phyloP scores from a whole-genome alignment of 2,329 filamentous ascomycete species.

The Fusarium sp. region DNA sequence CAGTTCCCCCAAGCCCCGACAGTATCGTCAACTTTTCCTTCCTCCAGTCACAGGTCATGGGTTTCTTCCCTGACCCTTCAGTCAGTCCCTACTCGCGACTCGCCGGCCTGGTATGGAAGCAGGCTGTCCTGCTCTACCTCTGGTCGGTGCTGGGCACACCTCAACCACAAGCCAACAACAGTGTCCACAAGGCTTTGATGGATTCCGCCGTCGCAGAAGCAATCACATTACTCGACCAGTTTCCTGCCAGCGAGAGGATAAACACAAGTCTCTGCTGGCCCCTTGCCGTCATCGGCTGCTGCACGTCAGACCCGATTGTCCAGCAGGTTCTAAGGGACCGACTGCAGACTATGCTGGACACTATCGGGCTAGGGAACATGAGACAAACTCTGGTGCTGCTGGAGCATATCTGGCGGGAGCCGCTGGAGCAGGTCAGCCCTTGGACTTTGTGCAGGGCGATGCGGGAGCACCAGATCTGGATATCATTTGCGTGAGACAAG shows the following conservation, averaged over 20 bases:
- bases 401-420: constrained; percentile 56
- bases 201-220: constrained; percentile 47
- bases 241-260: constrained; percentile 49
- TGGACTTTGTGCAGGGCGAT: constrained; percentile 60
- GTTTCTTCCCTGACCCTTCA: constrained; percentile 51
- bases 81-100: constrained; percentile 53
- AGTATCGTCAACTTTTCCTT: constrained; percentile 58
- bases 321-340: constrained; percentile 51
- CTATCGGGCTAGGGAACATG: constrained; percentile 60
- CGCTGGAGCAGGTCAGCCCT: constrained; percentile 49
- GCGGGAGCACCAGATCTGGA: constrained; percentile 60
- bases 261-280: constrained; percentile 57
- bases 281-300: constrained; percentile 53
- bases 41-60: constrained; percentile 56
- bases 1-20: constrained; percentile 49
- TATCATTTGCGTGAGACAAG: constrained; percentile 57
- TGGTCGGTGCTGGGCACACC: constrained; percentile 50
- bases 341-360: constrained; percentile 49
- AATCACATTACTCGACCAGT: constrained; percentile 46
- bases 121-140: constrained; percentile 58
- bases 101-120: constrained; percentile 58
- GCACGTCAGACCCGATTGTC: constrained; percentile 49
- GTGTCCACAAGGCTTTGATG: constrained; percentile 43
- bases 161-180: constrained; percentile 31
- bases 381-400: constrained; percentile 55